A percentile compares a stretch with the other conserved stretches of the same genome.
phyloP scores from a whole-genome alignment of 306 rosid genomes.

The Vigna nakashimae region DNA sequence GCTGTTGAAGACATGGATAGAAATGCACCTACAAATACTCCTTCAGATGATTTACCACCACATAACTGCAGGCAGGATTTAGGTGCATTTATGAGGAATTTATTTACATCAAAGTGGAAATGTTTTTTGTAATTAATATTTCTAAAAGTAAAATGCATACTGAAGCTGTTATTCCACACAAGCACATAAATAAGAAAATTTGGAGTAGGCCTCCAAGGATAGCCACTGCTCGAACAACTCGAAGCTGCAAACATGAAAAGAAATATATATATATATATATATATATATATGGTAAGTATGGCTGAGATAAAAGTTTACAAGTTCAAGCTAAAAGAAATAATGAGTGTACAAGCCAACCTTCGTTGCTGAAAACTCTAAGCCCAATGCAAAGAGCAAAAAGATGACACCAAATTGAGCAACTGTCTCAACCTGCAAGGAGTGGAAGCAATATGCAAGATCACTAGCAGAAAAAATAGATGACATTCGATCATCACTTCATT shows the following conservation, averaged over 20 bases:
- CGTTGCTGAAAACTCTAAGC: slow-evolving; percentile 86
- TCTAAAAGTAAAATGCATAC: slow-evolving; percentile 60
- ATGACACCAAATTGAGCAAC: slow-evolving; percentile 99
- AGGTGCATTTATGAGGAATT: slow-evolving; percentile 49
- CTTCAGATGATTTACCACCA: slow-evolving; percentile 96
- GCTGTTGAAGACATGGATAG: slow-evolving; percentile 98
- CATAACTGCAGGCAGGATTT: slow-evolving; percentile 79
- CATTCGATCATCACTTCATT: slow-evolving; percentile 3
- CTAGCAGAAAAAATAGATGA: slow-evolving; percentile 19
- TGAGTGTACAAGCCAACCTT: slow-evolving; percentile 63
- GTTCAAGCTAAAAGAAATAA: slow-evolving; percentile 32
- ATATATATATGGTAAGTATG: slow-evolving; percentile 25
- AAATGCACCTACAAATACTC: slow-evolving; percentile 85
- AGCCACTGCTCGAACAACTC: slow-evolving; percentile 93
- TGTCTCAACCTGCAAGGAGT: slow-evolving; percentile 84
- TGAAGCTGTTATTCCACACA: slow-evolving; percentile 86
- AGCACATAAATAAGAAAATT: slow-evolving; percentile 88
- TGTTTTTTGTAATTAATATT: slow-evolving; percentile 1
- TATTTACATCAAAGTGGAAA: slow-evolving; percentile 34
- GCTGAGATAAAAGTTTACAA: slow-evolving; percentile 12
- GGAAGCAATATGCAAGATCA: slow-evolving; percentile 20
- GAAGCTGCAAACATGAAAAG: slow-evolving; percentile 70
- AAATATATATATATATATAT: neutral
- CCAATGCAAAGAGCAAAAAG: slow-evolving; percentile 95
- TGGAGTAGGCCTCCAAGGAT: slow-evolving; percentile 96